Conservation (phyloP, 192 early-diverging fungal genomes). For the Umbelopsis isabellina region DNA sequence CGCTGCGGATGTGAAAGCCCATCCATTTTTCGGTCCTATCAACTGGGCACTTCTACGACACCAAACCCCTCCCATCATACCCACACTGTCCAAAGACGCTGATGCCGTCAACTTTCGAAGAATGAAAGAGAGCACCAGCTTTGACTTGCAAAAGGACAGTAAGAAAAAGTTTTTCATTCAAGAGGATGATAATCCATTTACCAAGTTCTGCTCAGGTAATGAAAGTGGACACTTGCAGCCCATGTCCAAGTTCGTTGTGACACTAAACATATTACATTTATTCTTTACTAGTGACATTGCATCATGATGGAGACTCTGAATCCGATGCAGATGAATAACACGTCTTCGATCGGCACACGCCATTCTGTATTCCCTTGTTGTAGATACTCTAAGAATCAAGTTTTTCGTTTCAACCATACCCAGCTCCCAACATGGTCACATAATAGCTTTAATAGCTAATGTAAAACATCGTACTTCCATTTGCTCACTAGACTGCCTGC, state of each 20-base stretch:
- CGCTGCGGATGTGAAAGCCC: constrained; percentile 91
- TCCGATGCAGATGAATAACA: constrained; percentile 12
- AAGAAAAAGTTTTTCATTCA: constrained; percentile 29
- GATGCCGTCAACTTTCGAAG: constrained; percentile 61
- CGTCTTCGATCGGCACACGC: background rate
- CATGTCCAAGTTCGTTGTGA: background rate
- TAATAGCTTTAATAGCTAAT: background rate
- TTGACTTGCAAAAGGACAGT: constrained; percentile 66
- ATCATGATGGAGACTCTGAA: constrained; percentile 59
- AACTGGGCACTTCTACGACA: constrained; percentile 94
- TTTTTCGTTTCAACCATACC: background rate
- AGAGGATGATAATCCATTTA: constrained; percentile 53
- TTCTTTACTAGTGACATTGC: constrained; percentile 49
- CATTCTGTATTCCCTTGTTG: background rate
- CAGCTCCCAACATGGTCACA: background rate
- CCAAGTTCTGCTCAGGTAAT: constrained; percentile 61
- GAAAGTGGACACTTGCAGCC: background rate
- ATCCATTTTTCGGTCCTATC: constrained; percentile 87
- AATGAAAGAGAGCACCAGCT: constrained; percentile 63
- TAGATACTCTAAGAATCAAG: background rate
- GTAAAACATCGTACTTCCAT: background rate
- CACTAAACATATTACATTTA: background rate
- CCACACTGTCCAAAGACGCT: constrained; percentile 34
- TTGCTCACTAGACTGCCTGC: no score
- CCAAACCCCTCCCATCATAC: constrained; percentile 84